phyloP scores from a whole-genome alignment of 2,329 filamentous ascomycete genomes.

The Trichoderma sp. region DNA sequence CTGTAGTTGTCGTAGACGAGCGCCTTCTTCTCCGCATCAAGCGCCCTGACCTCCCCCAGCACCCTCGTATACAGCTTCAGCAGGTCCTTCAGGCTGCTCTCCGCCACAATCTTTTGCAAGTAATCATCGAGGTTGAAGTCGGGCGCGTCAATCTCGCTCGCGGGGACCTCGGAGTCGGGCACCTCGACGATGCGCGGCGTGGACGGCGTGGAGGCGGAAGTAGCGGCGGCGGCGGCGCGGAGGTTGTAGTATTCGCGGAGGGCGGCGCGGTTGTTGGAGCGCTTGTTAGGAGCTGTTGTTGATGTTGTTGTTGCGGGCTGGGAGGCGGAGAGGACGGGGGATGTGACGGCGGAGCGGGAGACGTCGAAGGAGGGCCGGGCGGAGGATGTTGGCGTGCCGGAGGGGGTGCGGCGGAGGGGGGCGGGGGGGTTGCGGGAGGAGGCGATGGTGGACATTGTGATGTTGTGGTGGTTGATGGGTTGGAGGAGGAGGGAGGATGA shows the following conservation, averaged over 20 bases:
- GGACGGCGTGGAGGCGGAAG: constrained; percentile 42
- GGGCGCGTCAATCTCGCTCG: constrained; percentile 72
- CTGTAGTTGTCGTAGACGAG: constrained; percentile 98
- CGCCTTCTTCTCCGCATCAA: constrained; percentile 96
- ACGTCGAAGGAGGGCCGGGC: constrained; percentile 72
- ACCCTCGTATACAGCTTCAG: constrained; percentile 71
- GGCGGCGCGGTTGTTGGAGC: constrained; percentile 75
- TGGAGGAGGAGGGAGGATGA: constrained; percentile 36
- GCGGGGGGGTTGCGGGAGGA: constrained; percentile 62
- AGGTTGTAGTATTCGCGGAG: constrained; percentile 95
- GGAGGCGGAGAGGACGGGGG: constrained; percentile 44
- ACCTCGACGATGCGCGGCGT: constrained; percentile 50
- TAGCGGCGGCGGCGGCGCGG: constrained; percentile 41
- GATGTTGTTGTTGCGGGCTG: constrained; percentile 39
- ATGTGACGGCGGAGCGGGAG: constrained; percentile 61
- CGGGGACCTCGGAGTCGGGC: constrained; percentile 59
- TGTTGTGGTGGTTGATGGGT: constrained; percentile 45
- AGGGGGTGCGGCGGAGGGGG: constrained; percentile 60
- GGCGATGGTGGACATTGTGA: constrained; percentile 65
- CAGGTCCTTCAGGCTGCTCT: constrained; percentile 67
- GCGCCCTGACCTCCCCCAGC: constrained; percentile 78
- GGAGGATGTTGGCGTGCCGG: constrained; percentile 69
- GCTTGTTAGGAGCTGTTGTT: constrained; percentile 36
- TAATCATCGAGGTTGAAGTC: constrained; percentile 74
- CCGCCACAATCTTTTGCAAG: constrained; percentile 62